Base-by-base conservation (phyloP, 768 basidiomycete species). In the Kwoniella bestiolae region DNA sequence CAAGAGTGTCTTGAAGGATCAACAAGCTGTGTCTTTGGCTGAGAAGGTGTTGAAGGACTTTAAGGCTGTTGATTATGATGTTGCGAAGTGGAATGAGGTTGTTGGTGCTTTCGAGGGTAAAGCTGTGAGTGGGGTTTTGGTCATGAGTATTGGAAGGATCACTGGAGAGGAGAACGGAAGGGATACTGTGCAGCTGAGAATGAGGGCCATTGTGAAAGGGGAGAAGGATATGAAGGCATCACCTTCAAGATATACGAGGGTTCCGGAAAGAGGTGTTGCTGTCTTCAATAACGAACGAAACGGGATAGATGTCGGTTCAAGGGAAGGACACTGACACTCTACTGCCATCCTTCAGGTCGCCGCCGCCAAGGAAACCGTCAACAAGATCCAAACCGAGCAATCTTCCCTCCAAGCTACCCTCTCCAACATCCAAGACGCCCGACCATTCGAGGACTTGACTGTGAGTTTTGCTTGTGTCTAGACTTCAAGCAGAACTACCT, bases 51-150 rank as follows among this genome's bases (percentile, higher is more conserved):
- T 96, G 74, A 88, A 85, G 66, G 87, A 87, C 34, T 98, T 96
- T 86, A 96, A 95, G 84, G 92, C 96, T 35, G 89, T 92, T 57
- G 90, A 91, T 2, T 97, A 97, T 83, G 95, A 99, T 79, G 90
- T 94, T 64, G 83, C 82, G 73, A 85, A 91, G 59, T 91, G 94
- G 82, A 80, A 96, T 83, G 95, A 93, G 83, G 93, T 92, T 49
- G 96, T 99, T 75, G 93, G 95, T 80, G 89, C 92, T 55, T 99
- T 99, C 82, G 92, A 98, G 86, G 85, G 87, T 67, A 96, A 94
- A 84, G 96, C 96, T 68, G 95, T 97, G 72, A 73, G 90, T 85
- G 3, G 49, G 28, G n/a, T n/a, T n/a, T n/a, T n/a, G n/a, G n/a
- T n/a, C n/a, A n/a, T n/a, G n/a, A n/a, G n/a, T n/a, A n/a, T n/a